Conservation (phyloP, 2,329 filamentous ascomycete species). For the Fusarium sp. region DNA sequence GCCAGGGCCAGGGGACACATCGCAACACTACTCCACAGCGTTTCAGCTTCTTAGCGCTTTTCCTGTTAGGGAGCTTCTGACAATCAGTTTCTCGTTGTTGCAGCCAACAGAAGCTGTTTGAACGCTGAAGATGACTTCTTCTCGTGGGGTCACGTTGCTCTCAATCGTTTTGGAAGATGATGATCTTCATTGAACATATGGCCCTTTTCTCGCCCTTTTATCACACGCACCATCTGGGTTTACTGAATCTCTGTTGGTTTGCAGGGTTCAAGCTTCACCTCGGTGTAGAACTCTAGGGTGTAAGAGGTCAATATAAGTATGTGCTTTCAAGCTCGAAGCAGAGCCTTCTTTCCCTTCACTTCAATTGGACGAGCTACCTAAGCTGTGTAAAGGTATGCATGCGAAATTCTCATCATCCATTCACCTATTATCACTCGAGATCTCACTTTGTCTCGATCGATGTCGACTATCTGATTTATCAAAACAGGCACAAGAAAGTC, state of each 20-base stretch:
- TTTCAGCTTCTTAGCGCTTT: slow-evolving; percentile 42
- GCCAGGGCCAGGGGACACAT: slow-evolving; percentile 23
- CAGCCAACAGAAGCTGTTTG: neutral
- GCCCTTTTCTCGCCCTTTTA: neutral
- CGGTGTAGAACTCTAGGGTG: neutral
- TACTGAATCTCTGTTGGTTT: neutral
- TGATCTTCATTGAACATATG: neutral
- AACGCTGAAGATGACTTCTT: neutral
- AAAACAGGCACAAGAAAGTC: neutral
- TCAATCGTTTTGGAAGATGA: neutral
- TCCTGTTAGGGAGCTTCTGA: slow-evolving; percentile 24
- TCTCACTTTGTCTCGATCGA: neutral
- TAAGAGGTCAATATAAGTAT: neutral
- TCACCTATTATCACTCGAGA: neutral
- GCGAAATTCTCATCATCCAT: neutral
- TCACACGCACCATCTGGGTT: neutral
- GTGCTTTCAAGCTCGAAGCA: neutral
- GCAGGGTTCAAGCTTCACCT: neutral
- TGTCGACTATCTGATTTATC: neutral
- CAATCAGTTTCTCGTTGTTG: neutral
- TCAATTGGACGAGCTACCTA: neutral
- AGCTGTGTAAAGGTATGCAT: neutral
- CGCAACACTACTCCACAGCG: slow-evolving; percentile 34
- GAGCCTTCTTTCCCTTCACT: neutral
- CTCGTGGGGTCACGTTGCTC: neutral